Conservation (phyloP, 495 filamentous ascomycete genomes). For the Chaetomium fimeti region DNA sequence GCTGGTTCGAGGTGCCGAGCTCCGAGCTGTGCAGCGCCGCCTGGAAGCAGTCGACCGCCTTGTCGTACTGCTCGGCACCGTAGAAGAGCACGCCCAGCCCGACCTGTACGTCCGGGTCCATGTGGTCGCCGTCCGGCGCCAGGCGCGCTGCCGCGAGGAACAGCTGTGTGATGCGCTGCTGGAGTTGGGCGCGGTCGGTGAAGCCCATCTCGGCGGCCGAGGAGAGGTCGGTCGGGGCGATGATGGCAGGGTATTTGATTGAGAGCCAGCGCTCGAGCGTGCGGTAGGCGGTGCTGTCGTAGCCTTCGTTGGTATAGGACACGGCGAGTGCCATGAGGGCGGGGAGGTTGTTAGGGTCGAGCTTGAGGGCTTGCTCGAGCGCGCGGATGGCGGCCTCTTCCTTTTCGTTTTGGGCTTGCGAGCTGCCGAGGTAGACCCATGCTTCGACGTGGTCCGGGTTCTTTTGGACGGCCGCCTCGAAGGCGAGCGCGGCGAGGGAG, state of each 20-base stretch:
- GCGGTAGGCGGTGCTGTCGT: slow-evolving; percentile 93
- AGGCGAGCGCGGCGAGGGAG: slow-evolving; percentile 91
- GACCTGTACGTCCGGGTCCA: slow-evolving; percentile 98
- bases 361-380: slow-evolving; percentile 83
- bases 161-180: slow-evolving; percentile 82
- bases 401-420: slow-evolving; percentile 98
- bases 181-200: slow-evolving; percentile 85
- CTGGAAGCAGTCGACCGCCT: slow-evolving; percentile 97
- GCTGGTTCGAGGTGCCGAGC: slow-evolving; percentile 69
- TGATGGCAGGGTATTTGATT: slow-evolving; percentile 82
- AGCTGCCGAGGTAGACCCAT: slow-evolving; percentile 85
- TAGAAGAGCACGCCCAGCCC: slow-evolving; percentile 97
- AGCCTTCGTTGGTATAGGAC: slow-evolving; percentile 98
- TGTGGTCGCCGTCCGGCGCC: slow-evolving; percentile 76
- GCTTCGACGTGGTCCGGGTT: slow-evolving; percentile 83
- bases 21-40: slow-evolving; percentile 81
- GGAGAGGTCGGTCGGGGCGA: slow-evolving; percentile 64
- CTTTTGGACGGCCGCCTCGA: slow-evolving; percentile 92
- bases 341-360: slow-evolving; percentile 79
- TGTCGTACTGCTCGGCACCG: slow-evolving; percentile 94
- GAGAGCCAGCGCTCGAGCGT: slow-evolving; percentile 95
- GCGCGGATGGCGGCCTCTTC: slow-evolving; percentile 98
- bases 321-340: slow-evolving; percentile 95
- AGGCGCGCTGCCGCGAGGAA: slow-evolving; percentile 93
- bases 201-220: slow-evolving; percentile 76